phyloP scores from a whole-genome alignment of 768 basidiomycete genomes.

The Ephemerocybe angulata region DNA sequence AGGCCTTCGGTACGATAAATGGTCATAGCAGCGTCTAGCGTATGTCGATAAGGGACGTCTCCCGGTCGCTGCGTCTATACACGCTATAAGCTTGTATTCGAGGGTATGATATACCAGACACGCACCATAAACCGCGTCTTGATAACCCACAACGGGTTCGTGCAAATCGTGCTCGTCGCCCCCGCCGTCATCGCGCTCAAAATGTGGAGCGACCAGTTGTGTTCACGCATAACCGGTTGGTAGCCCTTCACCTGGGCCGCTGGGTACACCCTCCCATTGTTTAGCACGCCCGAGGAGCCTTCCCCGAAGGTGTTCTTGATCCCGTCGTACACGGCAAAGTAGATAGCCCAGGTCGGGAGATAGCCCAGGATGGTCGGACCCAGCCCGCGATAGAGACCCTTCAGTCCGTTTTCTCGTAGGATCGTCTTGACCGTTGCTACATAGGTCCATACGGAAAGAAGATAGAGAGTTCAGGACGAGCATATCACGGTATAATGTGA shows the following conservation, averaged over 20 bases:
- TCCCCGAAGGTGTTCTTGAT: constrained; percentile 84
- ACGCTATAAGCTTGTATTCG: background rate
- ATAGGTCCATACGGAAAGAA: too few relatives aligned
- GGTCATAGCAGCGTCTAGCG: constrained; percentile 81
- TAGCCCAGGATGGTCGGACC: constrained; percentile 96
- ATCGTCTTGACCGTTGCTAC: constrained; percentile 41
- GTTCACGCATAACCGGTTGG: constrained; percentile 74
- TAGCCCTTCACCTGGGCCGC: constrained; percentile 85
- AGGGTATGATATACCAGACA: constrained; percentile 1
- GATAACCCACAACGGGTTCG: constrained; percentile 98
- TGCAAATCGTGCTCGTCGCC: constrained; percentile 86
- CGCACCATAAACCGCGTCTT: constrained; percentile 98
- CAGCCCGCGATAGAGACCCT: constrained; percentile 93
- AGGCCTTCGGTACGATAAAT: constrained; percentile 90
- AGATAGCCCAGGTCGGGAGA: constrained; percentile 98
- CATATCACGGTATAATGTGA: too few relatives aligned
- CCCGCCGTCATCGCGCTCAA: constrained; percentile 95
- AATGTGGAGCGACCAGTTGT: constrained; percentile 86
- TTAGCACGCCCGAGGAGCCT: constrained; percentile 49
- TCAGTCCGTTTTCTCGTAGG: constrained; percentile 66
- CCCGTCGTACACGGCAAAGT: constrained; percentile 96
- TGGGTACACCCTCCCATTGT: constrained; percentile 59
- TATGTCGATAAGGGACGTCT: constrained; percentile 82
- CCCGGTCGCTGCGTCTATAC: constrained; percentile 81
- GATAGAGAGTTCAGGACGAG: too few relatives aligned